A percentile compares a stretch with the other conserved stretches of the same genome.
Evolutionary conservation across 805 yeast genomes (phyloP).

Genomic region (Candida palmyrensis): DNA sequence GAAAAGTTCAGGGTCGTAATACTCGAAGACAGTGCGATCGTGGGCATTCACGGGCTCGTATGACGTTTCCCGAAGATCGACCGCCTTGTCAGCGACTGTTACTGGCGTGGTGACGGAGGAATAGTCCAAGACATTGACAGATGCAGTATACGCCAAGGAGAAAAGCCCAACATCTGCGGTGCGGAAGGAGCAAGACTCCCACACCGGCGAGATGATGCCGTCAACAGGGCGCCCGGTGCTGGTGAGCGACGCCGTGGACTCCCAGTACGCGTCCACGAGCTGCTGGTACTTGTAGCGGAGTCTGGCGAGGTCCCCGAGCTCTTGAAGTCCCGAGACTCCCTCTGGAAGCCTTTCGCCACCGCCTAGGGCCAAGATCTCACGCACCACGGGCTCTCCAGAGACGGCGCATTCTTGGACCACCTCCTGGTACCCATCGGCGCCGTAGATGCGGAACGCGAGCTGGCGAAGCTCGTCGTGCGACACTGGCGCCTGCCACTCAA

Average conservation of each 20-base stretch:
- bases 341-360: slow-evolving; percentile 30
- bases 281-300: slow-evolving; percentile 5
- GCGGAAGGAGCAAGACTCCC: slow-evolving; percentile 35
- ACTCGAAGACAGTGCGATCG: slow-evolving; percentile 7
- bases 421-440: slow-evolving; percentile 29
- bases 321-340: slow-evolving; percentile 20
- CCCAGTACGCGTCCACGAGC: slow-evolving; percentile 4
- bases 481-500: slow-evolving; percentile 38
- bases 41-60: slow-evolving; percentile 6
- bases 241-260: slow-evolving; percentile 1
- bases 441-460: slow-evolving; percentile 40
- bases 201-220: slow-evolving; percentile 4
- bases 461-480: slow-evolving; percentile 15
- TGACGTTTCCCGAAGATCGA: slow-evolving; percentile 1
- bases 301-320: slow-evolving; percentile 14
- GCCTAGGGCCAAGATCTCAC: slow-evolving; percentile 20
- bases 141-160: slow-evolving; percentile 19
- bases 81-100: slow-evolving; percentile 4
- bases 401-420: slow-evolving; percentile 34
- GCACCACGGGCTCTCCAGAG: slow-evolving; percentile 38
- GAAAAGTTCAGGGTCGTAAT: slow-evolving; percentile 7
- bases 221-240: slow-evolving; percentile 4
- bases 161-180: slow-evolving; percentile 16
- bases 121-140: slow-evolving; percentile 22
- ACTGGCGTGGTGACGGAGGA: slow-evolving; percentile 38